These are phyloP conservation scores for Coccomyxa subellipsoidea DNA, from an alignment of 163 green algal genomes.

Conservation along the genomic window DNA sequence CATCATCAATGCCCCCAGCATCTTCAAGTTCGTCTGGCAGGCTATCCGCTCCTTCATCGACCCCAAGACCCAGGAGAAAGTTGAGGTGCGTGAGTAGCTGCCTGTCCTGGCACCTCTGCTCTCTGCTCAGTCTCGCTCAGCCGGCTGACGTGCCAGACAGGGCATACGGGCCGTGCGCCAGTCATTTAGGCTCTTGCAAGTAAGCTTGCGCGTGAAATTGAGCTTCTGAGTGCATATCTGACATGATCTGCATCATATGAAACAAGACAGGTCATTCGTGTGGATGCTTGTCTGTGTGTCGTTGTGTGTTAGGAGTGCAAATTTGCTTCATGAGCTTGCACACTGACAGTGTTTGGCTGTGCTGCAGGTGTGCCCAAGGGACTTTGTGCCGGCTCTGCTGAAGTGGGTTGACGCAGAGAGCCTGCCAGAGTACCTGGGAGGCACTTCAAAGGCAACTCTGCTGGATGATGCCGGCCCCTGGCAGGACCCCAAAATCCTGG, in stretches of 20 bases:
- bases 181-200: too few relatives aligned
- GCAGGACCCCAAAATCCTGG: constrained; percentile 58
- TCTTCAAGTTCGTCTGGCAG: constrained; percentile 81
- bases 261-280: too few relatives aligned
- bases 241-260: too few relatives aligned
- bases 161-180: too few relatives aligned
- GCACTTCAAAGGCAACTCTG: constrained; percentile 72
- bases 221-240: too few relatives aligned
- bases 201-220: too few relatives aligned
- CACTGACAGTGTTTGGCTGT: neutral
- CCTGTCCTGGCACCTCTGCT: too few relatives aligned
- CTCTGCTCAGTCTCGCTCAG: too few relatives aligned
- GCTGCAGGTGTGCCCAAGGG: constrained; percentile 65
- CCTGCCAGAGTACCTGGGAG: constrained; percentile 85
- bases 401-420: constrained; percentile 73
- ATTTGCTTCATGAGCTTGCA: too few relatives aligned
- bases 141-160: too few relatives aligned
- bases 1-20: constrained; percentile 88
- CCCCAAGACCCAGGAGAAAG: constrained; percentile 79
- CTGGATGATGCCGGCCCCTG: constrained; percentile 87
- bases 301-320: neutral
- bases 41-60: constrained; percentile 84
- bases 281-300: neutral
- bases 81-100: constrained; percentile 77
- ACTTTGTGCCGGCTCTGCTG: constrained; percentile 73